Conservation (phyloP, 2,329 filamentous ascomycete species). For the Claviceps digitariae region DNA sequence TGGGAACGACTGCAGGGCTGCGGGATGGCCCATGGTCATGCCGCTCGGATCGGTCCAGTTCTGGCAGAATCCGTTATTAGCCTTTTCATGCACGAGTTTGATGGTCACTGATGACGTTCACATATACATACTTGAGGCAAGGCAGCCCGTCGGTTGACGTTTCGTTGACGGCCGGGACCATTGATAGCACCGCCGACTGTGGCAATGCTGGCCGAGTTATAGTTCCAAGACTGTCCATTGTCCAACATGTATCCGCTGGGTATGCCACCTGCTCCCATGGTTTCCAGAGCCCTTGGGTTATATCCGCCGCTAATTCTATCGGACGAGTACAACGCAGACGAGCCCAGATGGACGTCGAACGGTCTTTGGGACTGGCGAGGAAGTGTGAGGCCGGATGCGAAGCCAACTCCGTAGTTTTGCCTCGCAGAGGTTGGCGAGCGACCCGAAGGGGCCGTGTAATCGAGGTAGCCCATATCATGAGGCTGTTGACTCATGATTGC, state of each 20-base stretch:
- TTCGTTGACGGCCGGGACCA: slow-evolving; percentile 43
- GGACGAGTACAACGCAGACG: slow-evolving; percentile 53
- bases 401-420: slow-evolving; percentile 43
- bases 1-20: slow-evolving; percentile 21
- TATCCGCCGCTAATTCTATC: slow-evolving; percentile 51
- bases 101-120: too few relatives aligned
- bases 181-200: slow-evolving; percentile 51
- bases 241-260: slow-evolving; percentile 40
- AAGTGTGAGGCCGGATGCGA: slow-evolving; percentile 31
- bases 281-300: slow-evolving; percentile 45
- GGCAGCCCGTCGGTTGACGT: slow-evolving; percentile 42
- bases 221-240: slow-evolving; percentile 71
- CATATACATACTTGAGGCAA: slow-evolving; percentile 56
- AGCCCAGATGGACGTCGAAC: slow-evolving; percentile 56
- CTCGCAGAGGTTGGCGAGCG: slow-evolving; percentile 56
- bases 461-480: slow-evolving; percentile 56
- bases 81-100: neutral
- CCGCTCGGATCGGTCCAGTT: slow-evolving; percentile 37
- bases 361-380: slow-evolving; percentile 52
- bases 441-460: slow-evolving; percentile 45
- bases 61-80: slow-evolving; percentile 16
- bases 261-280: slow-evolving; percentile 27
- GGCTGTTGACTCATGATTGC: slow-evolving; percentile 32
- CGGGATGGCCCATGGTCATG: slow-evolving; percentile 26
- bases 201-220: slow-evolving; percentile 52